Evolutionary conservation across 306 rosid species (phyloP).

Genomic region (Psophocarpus tetragonolobus): DNA sequence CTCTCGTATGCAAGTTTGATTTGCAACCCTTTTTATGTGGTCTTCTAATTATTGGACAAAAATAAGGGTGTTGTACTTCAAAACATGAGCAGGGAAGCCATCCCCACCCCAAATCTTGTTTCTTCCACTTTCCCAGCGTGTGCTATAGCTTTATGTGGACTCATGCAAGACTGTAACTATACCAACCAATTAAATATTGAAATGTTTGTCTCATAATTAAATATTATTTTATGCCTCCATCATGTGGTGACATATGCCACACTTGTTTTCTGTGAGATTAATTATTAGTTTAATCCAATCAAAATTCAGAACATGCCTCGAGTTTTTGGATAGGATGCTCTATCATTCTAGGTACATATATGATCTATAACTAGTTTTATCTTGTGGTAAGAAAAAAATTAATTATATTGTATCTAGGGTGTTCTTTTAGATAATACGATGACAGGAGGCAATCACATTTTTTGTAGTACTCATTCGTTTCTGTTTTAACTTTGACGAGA

Average conservation of each 20-base stretch:
- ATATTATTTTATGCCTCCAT: not conserved
- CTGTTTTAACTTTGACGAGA: too few species aligned
- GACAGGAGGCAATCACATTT: too few species aligned
- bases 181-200: not conserved
- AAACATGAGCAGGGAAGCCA: not conserved
- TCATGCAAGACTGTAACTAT: not conserved
- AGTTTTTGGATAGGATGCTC: too few species aligned
- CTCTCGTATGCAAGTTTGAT: not conserved
- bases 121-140: not conserved
- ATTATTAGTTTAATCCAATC: too few species aligned
- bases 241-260: not conserved
- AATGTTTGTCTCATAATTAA: not conserved
- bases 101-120: not conserved
- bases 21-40: not conserved
- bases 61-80: not conserved
- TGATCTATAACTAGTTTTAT: too few species aligned
- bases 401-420: too few species aligned
- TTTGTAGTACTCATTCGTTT: too few species aligned
- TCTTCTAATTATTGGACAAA: not conserved
- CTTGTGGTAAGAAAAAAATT: too few species aligned
- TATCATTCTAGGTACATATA: too few species aligned
- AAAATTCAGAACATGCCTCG: too few species aligned
- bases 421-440: too few species aligned
- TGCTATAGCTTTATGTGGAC: not conserved
- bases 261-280: not conserved